Conservation (phyloP, 768 basidiomycete species). For the Daedalea quercina region DNA sequence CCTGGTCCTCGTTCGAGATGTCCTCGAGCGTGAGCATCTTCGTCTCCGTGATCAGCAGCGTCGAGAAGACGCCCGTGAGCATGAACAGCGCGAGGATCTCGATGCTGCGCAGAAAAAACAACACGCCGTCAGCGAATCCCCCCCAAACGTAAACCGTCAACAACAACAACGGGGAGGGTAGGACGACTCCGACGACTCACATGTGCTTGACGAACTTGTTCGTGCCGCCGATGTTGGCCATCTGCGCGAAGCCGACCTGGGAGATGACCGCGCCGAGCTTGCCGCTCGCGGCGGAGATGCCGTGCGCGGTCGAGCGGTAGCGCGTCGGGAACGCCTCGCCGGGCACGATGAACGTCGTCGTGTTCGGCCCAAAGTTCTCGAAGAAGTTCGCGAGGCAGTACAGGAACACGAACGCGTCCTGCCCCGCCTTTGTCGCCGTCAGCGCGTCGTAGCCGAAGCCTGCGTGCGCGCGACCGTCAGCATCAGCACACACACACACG, state of each 20-base stretch:
- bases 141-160: too few relatives aligned
- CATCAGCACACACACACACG: too few relatives aligned
- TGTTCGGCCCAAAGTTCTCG: conserved; percentile 84
- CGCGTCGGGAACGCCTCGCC: conserved; percentile 86
- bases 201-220: conserved; percentile 61
- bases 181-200: too few relatives aligned
- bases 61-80: conserved; percentile 80
- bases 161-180: too few relatives aligned
- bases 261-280: conserved; percentile 81
- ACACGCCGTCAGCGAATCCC: too few relatives aligned
- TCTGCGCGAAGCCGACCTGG: conserved; percentile 67
- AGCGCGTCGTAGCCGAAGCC: conserved; percentile 64
- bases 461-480: conserved; percentile 18
- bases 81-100: conserved; percentile 84
- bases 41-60: conserved; percentile 75
- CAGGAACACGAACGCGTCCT: conserved; percentile 68
- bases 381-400: conserved; percentile 88
- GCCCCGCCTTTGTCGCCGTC: conserved; percentile 32
- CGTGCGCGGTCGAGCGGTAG: conserved; percentile 80
- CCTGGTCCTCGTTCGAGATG: conserved; percentile 66
- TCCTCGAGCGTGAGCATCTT: conserved; percentile 61
- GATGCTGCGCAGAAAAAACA: too few relatives aligned
- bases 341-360: conserved; percentile 75
- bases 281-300: conserved; percentile 77
- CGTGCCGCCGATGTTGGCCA: conserved; percentile 63